phyloP scores from a whole-genome alignment of 2,329 filamentous ascomycete genomes.

The Hypoxylon sp. region DNA sequence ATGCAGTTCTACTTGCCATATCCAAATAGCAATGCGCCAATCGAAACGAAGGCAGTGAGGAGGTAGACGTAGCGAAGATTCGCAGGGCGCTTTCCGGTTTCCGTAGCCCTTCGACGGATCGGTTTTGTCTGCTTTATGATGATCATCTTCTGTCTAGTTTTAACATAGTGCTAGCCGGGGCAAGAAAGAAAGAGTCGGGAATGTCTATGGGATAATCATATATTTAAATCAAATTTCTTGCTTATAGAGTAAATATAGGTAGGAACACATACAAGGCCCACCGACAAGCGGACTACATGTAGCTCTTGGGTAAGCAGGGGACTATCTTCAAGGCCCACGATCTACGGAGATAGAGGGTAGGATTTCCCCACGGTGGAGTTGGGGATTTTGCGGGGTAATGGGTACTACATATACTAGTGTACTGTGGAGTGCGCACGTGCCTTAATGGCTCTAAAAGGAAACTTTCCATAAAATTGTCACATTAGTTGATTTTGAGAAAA shows the following conservation, averaged over 20 bases:
- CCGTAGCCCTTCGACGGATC: slow-evolving; percentile 20
- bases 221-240: not conserved
- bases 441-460: no score
- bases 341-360: slow-evolving; percentile 3
- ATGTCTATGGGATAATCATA: not conserved
- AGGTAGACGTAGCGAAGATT: slow-evolving; percentile 39
- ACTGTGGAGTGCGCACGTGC: no score
- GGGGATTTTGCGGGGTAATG: no score
- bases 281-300: no score
- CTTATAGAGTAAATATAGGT: no score
- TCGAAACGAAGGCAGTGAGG: slow-evolving; percentile 40
- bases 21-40: slow-evolving; percentile 40
- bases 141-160: slow-evolving; percentile 23
- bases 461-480: no score
- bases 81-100: slow-evolving; percentile 17
- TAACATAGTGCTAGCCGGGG: not conserved
- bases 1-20: slow-evolving; percentile 26
- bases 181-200: not conserved
- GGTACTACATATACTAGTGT: no score
- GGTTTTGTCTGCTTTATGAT: slow-evolving; percentile 34
- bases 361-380: no score
- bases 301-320: not conserved
- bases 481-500: no score
- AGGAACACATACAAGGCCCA: no score
- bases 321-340: no score